Evolutionary conservation across 208 protist genomes (phyloP), one percentile per base, ranked within the genome.

Genomic region (Leishmania martiniquensis): DNA sequence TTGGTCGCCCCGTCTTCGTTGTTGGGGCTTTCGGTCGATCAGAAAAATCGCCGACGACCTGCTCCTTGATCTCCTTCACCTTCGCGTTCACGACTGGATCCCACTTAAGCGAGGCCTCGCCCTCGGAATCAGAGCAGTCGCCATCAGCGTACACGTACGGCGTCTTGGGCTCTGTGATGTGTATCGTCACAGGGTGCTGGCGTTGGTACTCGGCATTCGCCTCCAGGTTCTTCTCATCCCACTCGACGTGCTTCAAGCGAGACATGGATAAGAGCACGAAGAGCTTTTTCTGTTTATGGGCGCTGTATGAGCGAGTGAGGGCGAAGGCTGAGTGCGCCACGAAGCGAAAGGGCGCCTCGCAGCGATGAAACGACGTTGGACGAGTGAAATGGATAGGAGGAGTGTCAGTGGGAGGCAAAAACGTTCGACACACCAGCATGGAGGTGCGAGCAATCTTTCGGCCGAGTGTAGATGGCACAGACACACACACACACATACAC

Each of bases 81-180:
- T 89, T 85, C 34, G 88, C 85, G 75, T 95, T 97, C 45, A 91
- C 85, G 34, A 85, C 51, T 6, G 88, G 85, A 74, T 97, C 93
- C 93, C 93, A 97, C 57, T 82, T 76, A 12, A 57, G 63, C 1
- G 76, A 77, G 1, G 49, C 72, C 60, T 85, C 86, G 25, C 82
- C 84, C 54, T 82, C 77, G 0, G 63, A 67, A 17, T 80, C 73
- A 39, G 72, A 52, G 51, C 91, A 86, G 12, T 90, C 83, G 42
- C 71, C 77, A 42, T 87, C 85, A 4, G 77, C 75, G 82, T 94
- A 85, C 9, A 78, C 70, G 80, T 91, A 97, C 12, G 94, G 94
- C 7, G 94, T 97, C 81, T 97, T 97, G 32, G 94, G 94, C 83
- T 97, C 91, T 4, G 87, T 89, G 70, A 97, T 97, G 63, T 89